Evolutionary conservation across 331 rosid species (phyloP), one percentile per base, ranked within the genome.

Genomic region (Phaseolus coccineus): DNA sequence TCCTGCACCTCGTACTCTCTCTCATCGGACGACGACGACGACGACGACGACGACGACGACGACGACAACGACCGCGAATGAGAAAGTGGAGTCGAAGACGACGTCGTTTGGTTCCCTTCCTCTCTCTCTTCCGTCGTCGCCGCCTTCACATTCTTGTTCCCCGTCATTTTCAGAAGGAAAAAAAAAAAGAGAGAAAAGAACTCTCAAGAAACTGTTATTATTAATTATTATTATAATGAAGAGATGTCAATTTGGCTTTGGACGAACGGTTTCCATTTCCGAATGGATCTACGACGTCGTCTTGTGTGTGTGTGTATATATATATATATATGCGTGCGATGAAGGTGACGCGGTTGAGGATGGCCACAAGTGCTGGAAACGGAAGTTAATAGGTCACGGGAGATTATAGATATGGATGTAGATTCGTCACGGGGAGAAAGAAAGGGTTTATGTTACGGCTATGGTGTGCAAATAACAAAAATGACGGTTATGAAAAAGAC

Each of bases 1-100:
- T 87, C 88, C 74, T 90, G 90, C 40, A 91, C 79, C 76, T 85
- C 81, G 6, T 84, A 95, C 42, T 91, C 93, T 3, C 67, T 80
- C 30, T 73, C 90, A 1, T 79, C 82, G 5, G 78, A 56, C 14
- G 84, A 51, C 0, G 84, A 63, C 2, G 90, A 62, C 6, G 90
- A 15, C n/a, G n/a, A n/a, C n/a, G n/a, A n/a, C n/a, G n/a, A n/a
- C n/a, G n/a, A n/a, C n/a, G n/a, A n/a, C 19, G 78, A 5, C 2
- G 90, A 15, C 16, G 78, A 13, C 2, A 67, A 22, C 1, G 80
- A 55, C 15, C 42, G 0, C 8, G 53, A 24, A 6, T 69, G 27
- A 16, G 73, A 59, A 30, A 3, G 22, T 6, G 81, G 48, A 42
- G 44, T 59, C 4, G 70, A 24, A 53, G 67, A 31, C 58, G 82